Evolutionary conservation across 2,329 filamentous ascomycete species (phyloP).

Genomic region (Alternaria arborescens): DNA sequence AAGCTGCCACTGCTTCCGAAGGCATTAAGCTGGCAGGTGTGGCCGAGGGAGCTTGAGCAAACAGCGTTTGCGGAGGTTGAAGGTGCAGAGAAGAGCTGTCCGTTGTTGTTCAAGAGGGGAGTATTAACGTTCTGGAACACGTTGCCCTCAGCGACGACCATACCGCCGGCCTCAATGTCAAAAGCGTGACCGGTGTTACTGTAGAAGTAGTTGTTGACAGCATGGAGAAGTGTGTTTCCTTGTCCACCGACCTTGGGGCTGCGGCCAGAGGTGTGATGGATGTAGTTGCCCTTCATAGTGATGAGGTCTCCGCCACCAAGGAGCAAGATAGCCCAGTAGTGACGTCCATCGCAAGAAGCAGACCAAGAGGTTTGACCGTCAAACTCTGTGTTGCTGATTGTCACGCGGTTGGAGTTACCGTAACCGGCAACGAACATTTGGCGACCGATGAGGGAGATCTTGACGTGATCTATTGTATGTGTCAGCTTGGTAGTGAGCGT

Average conservation of each 20-base stretch:
- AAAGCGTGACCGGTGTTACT: constrained; percentile 26
- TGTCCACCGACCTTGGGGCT: constrained; percentile 22
- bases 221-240: constrained; percentile 22
- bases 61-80: not conserved
- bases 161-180: constrained; percentile 14
- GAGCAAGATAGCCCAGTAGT: constrained; percentile 30
- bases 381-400: constrained; percentile 30
- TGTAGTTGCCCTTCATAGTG: constrained; percentile 29
- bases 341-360: constrained; percentile 25
- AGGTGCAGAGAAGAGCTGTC: constrained; percentile 10
- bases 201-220: constrained; percentile 28
- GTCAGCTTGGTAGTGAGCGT: not conserved
- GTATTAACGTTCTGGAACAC: constrained; percentile 22
- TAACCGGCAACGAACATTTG: constrained; percentile 26
- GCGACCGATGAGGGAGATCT: constrained; percentile 26
- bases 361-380: constrained; percentile 27
- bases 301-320: constrained; percentile 23
- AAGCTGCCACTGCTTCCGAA: constrained; percentile 13
- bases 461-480: constrained; percentile 24
- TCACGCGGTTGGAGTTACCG: constrained; percentile 19
- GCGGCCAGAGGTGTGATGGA: constrained; percentile 28
- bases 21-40: constrained; percentile 15
- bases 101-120: constrained; percentile 5
- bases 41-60: constrained; percentile 15
- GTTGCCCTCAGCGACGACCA: constrained; percentile 25